Percentiles rank a stretch among this genome's conserved stretches.
These are phyloP conservation scores for Pelargonium myrrhifolium DNA, from an alignment of 441 rosid species.

Conservation along the genomic window DNA sequence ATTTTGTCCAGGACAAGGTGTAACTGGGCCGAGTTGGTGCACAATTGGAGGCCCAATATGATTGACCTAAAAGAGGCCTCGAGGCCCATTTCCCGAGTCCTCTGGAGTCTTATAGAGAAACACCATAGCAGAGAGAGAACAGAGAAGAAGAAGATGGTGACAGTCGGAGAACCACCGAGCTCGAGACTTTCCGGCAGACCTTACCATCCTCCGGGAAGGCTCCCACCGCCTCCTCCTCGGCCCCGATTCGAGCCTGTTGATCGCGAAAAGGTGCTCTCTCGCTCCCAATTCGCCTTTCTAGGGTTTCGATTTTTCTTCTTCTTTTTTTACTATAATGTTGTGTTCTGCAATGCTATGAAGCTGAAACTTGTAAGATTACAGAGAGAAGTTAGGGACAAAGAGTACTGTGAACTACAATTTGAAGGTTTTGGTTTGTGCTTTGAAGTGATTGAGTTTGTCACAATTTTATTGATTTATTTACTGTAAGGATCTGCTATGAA, in stretches of 20 bases:
- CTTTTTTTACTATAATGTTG: too few relatives aligned
- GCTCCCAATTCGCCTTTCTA: not conserved
- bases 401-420: too few relatives aligned
- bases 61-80: not conserved
- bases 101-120: not conserved
- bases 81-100: not conserved
- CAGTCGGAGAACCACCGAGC: conserved; percentile 2
- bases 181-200: not conserved
- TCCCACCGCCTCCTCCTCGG: not conserved
- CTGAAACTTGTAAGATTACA: too few relatives aligned
- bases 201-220: not conserved
- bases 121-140: not conserved
- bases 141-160: not conserved
- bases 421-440: too few relatives aligned
- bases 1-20: too few relatives aligned
- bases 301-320: not conserved
- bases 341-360: too few relatives aligned
- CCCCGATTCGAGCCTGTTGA: not conserved
- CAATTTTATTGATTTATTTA: too few relatives aligned
- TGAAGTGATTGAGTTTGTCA: too few relatives aligned
- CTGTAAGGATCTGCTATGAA: too few relatives aligned
- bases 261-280: conserved; percentile 3
- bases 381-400: too few relatives aligned
- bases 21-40: too few relatives aligned
- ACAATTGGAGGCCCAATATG: too few relatives aligned